Evolutionary conservation across 352 stramenopile species (phyloP), one percentile per base, ranked within the genome.

Genomic region (Pythium utonaiense): DNA sequence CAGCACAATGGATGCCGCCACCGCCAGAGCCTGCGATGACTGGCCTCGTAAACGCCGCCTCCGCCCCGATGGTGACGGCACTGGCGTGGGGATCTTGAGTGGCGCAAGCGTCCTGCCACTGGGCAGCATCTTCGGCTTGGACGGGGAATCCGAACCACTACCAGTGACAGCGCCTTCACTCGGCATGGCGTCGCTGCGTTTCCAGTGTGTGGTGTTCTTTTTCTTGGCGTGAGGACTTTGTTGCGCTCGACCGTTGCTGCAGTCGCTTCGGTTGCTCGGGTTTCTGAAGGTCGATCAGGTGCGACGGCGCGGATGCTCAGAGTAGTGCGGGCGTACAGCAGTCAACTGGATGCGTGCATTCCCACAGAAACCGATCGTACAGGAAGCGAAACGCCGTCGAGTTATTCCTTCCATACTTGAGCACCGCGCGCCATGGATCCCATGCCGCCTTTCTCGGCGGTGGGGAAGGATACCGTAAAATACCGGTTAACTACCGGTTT

Each of bases 1-100:
- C 17, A 71, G 30, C 6, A 71, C 58, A 1, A 38, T 22, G 5
- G 64, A 70, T 33, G 57, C 53, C 16, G 49, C 44, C 21, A 66
- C 19, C 1, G 64, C 64, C 1, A 70, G 36, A 24, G 21, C 27
- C n/a, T 59, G 36, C n/a, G 53, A 47, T 14, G 33, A 28, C 24
- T 66, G 31, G n/a, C 51, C 1, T 2, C 25, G 27, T n/a, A 21
- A 14, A 14, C 33, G 24, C n/a, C n/a, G n/a, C n/a, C n/a, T n/a
- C 16, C 44, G 44, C 21, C 25, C 21, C 7, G 44, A 53, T 53
- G 22, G 24, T 21, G 47, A 53, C 25, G 38, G 38, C 6, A 10
- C 38, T 24, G 38, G 17, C 38, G 38, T 45, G 38, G 38, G 38
- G 38, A 45, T 45, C 38, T 22, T 45, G 38, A 45, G 38, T 10